A percentile compares a stretch with the other conserved stretches of the same genome.
phyloP scores from a whole-genome alignment of 164 flowering plant genomes.

The Kalanchoe fedtschenkoi region DNA sequence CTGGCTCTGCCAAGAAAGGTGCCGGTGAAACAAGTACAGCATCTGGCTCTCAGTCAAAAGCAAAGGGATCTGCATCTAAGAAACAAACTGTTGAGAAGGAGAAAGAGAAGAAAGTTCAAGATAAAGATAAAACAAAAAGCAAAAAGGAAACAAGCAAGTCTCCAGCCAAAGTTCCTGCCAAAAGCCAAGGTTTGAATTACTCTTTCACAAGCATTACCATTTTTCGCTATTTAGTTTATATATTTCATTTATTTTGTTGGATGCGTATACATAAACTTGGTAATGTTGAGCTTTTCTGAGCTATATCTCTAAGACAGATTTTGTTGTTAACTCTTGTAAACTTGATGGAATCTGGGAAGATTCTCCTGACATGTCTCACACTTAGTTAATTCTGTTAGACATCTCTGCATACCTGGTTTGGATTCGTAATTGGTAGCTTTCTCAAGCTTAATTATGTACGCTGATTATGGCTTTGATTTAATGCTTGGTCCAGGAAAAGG shows the following conservation, averaged over 20 bases:
- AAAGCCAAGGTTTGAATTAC: conserved; percentile 26
- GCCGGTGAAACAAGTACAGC: conserved; percentile 18
- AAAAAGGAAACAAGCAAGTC: conserved; percentile 23
- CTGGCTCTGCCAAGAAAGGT: conserved; percentile 22
- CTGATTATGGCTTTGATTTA: not conserved
- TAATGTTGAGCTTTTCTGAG: no score
- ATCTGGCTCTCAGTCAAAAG: conserved; percentile 9
- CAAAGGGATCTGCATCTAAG: conserved; percentile 20
- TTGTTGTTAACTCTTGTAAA: no score
- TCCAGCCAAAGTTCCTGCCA: conserved; percentile 16
- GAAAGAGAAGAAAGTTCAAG: conserved; percentile 1
- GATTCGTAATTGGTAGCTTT: not conserved
- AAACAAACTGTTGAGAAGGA: conserved; percentile 18
- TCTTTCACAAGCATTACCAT: no score
- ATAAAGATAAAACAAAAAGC: conserved; percentile 20
- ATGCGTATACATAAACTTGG: no score
- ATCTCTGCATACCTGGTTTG: not conserved
- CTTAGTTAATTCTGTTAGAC: not conserved
- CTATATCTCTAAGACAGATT: no score
- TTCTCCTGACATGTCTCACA: no score
- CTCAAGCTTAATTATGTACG: not conserved
- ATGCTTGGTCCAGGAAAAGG: conserved; percentile 32
- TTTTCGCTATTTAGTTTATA: no score
- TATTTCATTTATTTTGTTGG: no score
- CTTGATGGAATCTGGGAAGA: no score